These are phyloP conservation scores for Penstemon eatonii DNA, from an alignment of 257 asterid genomes.

Conservation along the genomic window DNA sequence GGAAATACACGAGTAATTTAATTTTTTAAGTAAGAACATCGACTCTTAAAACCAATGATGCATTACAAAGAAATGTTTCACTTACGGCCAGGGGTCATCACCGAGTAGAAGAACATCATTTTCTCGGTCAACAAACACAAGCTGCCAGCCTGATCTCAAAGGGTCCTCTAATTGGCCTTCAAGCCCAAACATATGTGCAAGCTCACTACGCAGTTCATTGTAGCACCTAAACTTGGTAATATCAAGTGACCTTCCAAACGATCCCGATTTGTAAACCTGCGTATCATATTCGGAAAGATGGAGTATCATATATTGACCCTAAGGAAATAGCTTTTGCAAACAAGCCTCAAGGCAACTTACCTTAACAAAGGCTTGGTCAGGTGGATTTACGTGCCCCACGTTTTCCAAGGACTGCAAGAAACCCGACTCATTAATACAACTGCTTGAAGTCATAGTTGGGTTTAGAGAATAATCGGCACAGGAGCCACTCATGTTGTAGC, in stretches of 20 bases:
- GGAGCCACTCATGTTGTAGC: conserved; percentile 44
- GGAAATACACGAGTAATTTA: conserved; percentile 12
- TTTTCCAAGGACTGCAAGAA: conserved; percentile 44
- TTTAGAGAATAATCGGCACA: conserved; percentile 49
- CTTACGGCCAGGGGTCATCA: conserved; percentile 89
- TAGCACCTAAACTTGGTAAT: conserved; percentile 76
- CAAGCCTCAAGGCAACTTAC: conserved; percentile 27
- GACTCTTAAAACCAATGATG: background rate
- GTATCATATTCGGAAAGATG: background rate
- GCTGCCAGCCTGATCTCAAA: conserved; percentile 99
- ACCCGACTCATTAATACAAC: conserved; percentile 54
- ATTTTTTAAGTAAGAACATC: background rate
- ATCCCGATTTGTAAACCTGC: conserved; percentile 73
- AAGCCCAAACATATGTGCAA: conserved; percentile 76
- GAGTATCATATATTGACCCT: too few relatives aligned
- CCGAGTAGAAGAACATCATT: conserved; percentile 93
- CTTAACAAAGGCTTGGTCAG: conserved; percentile 63
- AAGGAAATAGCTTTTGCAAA: too few relatives aligned
- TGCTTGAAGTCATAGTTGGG: conserved; percentile 41
- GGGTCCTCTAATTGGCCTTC: conserved; percentile 84
- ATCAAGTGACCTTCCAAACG: conserved; percentile 78
- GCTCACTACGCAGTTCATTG: conserved; percentile 72
- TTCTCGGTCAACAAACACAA: conserved; percentile 97
- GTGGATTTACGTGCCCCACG: conserved; percentile 44
- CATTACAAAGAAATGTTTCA: background rate